Conservation (phyloP, 345 rosid species). For the Syzygium jambos region DNA sequence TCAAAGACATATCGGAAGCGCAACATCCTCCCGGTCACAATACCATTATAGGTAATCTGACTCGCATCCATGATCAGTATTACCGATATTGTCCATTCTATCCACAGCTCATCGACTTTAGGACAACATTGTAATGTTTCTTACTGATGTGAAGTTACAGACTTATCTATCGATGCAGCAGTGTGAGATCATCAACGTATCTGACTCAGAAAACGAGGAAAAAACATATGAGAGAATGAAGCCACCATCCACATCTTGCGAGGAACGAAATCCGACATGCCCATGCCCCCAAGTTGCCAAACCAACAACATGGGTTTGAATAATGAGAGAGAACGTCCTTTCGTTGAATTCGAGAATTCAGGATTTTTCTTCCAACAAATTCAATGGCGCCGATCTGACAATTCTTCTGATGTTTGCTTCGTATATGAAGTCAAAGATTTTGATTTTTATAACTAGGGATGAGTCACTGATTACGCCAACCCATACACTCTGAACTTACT, state of each 20-base stretch:
- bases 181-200: not conserved
- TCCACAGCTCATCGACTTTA: not conserved
- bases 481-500: too few species aligned
- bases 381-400: not conserved
- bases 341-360: too few species aligned
- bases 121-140: not conserved
- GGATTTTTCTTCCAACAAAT: not conserved
- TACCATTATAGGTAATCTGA: not conserved
- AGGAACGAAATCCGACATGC: too few species aligned
- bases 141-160: not conserved
- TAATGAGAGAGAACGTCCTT: not conserved
- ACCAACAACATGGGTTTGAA: too few species aligned
- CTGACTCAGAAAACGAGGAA: not conserved
- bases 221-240: too few species aligned
- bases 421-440: not conserved
- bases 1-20: not conserved
- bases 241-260: too few species aligned
- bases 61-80: not conserved
- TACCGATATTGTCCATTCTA: not conserved
- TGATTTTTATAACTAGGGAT: too few species aligned
- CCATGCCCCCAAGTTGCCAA: too few species aligned
- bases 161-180: not conserved
- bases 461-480: too few species aligned
- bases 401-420: not conserved
- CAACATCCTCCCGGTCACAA: not conserved